These are phyloP conservation scores for Hamiltosporidium tvaerminnensis DNA, from an alignment of 371 early-diverging fungal genomes.

Conservation along the genomic window DNA sequence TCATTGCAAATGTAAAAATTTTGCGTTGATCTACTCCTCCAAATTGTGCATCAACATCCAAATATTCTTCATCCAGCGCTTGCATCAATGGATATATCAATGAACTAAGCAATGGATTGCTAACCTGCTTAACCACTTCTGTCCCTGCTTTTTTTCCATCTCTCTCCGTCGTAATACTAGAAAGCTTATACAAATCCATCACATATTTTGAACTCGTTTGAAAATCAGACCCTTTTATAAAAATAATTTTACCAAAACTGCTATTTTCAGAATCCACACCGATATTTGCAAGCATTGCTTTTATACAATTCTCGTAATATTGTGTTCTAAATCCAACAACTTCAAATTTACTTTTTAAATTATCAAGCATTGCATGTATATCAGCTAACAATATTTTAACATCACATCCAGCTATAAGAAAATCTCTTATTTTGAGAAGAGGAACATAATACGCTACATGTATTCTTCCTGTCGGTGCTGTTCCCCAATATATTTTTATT, in stretches of 20 bases:
- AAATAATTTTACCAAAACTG: constrained; percentile 70
- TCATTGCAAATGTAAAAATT: constrained; percentile 91
- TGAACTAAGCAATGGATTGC: constrained; percentile 72
- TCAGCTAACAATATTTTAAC: constrained; percentile 86
- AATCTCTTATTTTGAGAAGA: constrained; percentile 90
- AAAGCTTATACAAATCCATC: constrained; percentile 76
- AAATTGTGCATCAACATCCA: constrained; percentile 90
- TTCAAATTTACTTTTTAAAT: constrained; percentile 88
- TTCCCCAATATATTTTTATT: constrained; percentile 93
- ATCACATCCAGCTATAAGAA: constrained; percentile 71
- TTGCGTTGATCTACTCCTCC: constrained; percentile 99
- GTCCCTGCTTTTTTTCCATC: constrained; percentile 97
- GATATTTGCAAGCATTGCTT: constrained; percentile 68
- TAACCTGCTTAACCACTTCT: constrained; percentile 96
- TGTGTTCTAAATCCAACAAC: constrained; percentile 67
- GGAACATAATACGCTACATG: constrained; percentile 96
- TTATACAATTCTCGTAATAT: constrained; percentile 82
- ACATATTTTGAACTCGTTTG: constrained; percentile 71
- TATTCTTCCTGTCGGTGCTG: constrained; percentile 89
- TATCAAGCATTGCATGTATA: constrained; percentile 94
- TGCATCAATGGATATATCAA: constrained; percentile 95
- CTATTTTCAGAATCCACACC: constrained; percentile 57
- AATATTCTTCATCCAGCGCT: constrained; percentile 93
- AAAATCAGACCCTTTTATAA: constrained; percentile 75
- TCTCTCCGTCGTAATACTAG: constrained; percentile 70